Evolutionary conservation across 2,329 filamentous ascomycete genomes (phyloP), one percentile per base, ranked within the genome.

Genomic region (Diaporthe citriasiana): DNA sequence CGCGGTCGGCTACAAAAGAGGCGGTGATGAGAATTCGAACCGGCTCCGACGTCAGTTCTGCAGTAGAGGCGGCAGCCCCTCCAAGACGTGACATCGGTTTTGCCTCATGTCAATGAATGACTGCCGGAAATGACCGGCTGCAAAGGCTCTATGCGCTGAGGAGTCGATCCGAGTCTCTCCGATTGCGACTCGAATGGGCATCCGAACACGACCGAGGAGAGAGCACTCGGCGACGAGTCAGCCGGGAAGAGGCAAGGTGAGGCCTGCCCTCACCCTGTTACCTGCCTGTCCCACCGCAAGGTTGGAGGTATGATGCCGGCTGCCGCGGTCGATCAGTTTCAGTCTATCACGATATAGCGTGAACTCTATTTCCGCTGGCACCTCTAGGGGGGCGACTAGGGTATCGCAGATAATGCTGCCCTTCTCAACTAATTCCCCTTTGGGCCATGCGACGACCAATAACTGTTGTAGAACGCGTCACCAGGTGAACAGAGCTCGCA

Each of bases 351-450:
- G 50, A 42, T 42, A 63, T 71, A 71, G 70, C 70, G 70, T 45
- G 40, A 71, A 71, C 70, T 71, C 42, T 71, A 71, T 53, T 71
- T 63, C 69, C 9, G 33, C 69, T 50, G 55, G 47, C 69, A 71
- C 42, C n/a, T 63, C 13, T 27, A 27, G n/a, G 22, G 66, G 38
- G 53, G 68, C 33, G 33, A 47, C 27, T 40, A 53, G 63, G 63
- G 63, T 53, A 40, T 53, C 33, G 47, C 63, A 68, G 27, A 40
- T 40, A 35, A 15, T 68, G 33, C 63, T 25, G 63, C 63, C 47
- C 30, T 68, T 68, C 63, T 68, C 63, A 53, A 68, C 63, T 53
- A 53, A 68, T 53, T 68, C 63, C 63, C 63, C 63, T 53, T 53
- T 68, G 1, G 47, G 63, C 33, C 47, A 68, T 38, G 22, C 47